Conservation (phyloP, 1,284 basidiomycete species). For the Acaromyces ingoldii region DNA sequence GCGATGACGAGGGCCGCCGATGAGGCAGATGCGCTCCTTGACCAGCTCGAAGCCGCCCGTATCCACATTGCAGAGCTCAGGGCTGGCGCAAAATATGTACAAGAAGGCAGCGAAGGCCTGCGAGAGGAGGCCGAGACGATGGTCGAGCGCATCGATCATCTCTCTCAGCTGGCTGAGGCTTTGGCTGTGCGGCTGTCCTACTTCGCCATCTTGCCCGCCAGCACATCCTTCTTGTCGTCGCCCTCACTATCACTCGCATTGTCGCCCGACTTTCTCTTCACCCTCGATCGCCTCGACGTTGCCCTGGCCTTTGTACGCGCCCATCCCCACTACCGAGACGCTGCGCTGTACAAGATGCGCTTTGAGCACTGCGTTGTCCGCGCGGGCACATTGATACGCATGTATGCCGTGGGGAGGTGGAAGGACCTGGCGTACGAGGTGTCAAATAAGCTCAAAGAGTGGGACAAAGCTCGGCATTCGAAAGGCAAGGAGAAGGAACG, state of each 20-base stretch:
- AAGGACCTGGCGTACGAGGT: constrained; percentile 11
- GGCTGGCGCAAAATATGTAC: constrained; percentile 35
- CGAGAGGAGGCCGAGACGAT: constrained; percentile 32
- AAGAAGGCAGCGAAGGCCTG: constrained; percentile 37
- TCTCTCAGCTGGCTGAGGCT: constrained; percentile 26
- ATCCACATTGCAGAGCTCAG: constrained; percentile 35
- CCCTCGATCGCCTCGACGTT: constrained; percentile 39
- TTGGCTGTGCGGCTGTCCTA: constrained; percentile 35
- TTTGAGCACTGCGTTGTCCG: constrained; percentile 39
- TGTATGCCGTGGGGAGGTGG: constrained; percentile 21
- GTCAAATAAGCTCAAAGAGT: constrained; percentile 16
- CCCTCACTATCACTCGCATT: constrained; percentile 30
- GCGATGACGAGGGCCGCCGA: constrained; percentile 21
- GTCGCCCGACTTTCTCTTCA: constrained; percentile 30
- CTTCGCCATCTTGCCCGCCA: constrained; percentile 39
- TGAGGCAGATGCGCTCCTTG: constrained; percentile 21
- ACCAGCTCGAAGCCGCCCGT: constrained; percentile 33
- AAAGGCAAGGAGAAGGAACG: constrained; percentile 11
- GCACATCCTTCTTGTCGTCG: constrained; percentile 36
- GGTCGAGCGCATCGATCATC: constrained; percentile 16
- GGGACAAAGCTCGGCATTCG: constrained; percentile 5
- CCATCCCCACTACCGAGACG: constrained; percentile 33
- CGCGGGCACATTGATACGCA: constrained; percentile 30
- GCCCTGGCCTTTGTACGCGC: constrained; percentile 31
- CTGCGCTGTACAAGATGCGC: constrained; percentile 40